phyloP scores from a whole-genome alignment of 768 basidiomycete genomes.

The Antrodiella citrinella region DNA sequence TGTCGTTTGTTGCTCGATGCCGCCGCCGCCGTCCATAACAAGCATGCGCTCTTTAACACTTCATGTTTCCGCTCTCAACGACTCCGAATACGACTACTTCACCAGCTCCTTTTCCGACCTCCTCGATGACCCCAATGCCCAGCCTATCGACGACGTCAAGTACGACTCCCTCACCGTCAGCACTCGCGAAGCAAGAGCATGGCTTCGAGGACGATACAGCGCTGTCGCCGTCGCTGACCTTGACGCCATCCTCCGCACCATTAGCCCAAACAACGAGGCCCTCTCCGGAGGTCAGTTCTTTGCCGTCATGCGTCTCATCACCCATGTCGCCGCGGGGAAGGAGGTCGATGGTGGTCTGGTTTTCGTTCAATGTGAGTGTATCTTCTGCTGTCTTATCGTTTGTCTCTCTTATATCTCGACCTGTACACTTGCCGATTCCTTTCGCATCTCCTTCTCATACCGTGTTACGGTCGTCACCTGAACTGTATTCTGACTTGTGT shows the following conservation, averaged over 20 bases:
- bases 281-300: conserved; percentile 71
- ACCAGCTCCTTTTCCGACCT: conserved; percentile 46
- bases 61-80: conserved; percentile 69
- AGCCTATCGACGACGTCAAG: conserved; percentile 30
- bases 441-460: too few relatives aligned
- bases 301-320: conserved; percentile 58
- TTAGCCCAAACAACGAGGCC: conserved; percentile 48
- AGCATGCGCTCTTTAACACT: conserved; percentile 49
- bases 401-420: too few relatives aligned
- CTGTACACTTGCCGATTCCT: too few relatives aligned
- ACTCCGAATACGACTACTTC: conserved; percentile 63
- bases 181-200: conserved; percentile 62
- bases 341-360: conserved; percentile 58
- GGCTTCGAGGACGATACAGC: conserved; percentile 66
- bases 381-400: background rate
- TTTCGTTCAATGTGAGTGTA: conserved; percentile 62
- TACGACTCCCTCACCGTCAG: conserved; percentile 49
- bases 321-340: conserved; percentile 52
- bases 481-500: too few relatives aligned
- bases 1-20: background rate
- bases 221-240: conserved; percentile 42
- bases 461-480: too few relatives aligned
- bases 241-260: conserved; percentile 58
- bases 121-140: conserved; percentile 14
- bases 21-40: background rate